phyloP scores from a whole-genome alignment of 225 moss, liverwort and hornwort species.

The Lunularia cruciata region DNA sequence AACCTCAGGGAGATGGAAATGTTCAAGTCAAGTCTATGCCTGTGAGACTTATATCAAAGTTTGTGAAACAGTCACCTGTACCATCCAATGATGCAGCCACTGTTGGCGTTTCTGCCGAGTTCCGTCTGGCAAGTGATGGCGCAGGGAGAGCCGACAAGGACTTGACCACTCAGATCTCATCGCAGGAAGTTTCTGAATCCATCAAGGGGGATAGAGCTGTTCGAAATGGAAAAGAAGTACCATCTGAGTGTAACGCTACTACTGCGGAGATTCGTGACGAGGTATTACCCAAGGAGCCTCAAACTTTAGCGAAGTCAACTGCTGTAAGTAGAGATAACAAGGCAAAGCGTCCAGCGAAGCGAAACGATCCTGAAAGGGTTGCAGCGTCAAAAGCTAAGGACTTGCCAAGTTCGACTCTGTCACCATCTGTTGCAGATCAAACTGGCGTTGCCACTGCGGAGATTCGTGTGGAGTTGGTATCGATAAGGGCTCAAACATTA shows the following conservation, averaged over 20 bases:
- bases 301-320: not conserved
- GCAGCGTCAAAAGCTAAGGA: not conserved
- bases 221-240: not conserved
- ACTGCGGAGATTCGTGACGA: not conserved
- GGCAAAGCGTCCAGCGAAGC: not conserved
- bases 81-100: not conserved
- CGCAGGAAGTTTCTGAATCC: not conserved
- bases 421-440: conserved; percentile 11
- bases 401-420: not conserved
- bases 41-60: conserved; percentile 16
- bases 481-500: conserved; percentile 1
- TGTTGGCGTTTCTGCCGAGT: not conserved
- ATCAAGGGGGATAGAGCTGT: conserved; percentile 6
- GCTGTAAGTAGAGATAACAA: not conserved
- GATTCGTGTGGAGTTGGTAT: not conserved
- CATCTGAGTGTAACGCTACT: not conserved
- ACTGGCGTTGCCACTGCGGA: not conserved
- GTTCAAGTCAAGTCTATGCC: not conserved
- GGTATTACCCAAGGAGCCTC: not conserved
- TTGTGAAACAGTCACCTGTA: conserved; percentile 29
- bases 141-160: not conserved
- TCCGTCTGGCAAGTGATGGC: not conserved
- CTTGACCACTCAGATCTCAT: not conserved
- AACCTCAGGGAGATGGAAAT: not conserved
- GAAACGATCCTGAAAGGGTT: not conserved